Conservation (phyloP, 768 basidiomycete species). For the Kwoniella dejecticola region DNA sequence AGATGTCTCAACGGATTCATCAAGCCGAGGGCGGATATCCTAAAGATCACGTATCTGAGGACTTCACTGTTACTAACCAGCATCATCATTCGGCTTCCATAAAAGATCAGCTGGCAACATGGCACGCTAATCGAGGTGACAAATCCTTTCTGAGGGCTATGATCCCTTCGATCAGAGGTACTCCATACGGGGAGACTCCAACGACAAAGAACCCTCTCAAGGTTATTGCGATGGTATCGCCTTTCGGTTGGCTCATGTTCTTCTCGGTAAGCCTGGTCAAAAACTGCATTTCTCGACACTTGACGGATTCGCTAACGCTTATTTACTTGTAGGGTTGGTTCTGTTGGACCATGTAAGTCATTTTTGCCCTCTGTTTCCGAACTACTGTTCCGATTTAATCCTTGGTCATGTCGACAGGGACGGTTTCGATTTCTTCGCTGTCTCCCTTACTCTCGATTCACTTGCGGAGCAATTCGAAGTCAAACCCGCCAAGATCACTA, state of each 20-base stretch:
- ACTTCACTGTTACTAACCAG: neutral
- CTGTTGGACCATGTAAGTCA: conserved; percentile 68
- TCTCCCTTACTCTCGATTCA: conserved; percentile 54
- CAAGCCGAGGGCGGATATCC: conserved; percentile 10
- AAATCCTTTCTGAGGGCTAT: conserved; percentile 36
- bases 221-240: conserved; percentile 42
- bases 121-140: conserved; percentile 45
- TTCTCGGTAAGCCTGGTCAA: conserved; percentile 33
- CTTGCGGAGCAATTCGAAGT: conserved; percentile 51
- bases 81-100: conserved; percentile 23
- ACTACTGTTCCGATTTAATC: too few species aligned
- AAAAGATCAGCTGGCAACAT: conserved; percentile 39
- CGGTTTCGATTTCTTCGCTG: conserved; percentile 83
- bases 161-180: conserved; percentile 32
- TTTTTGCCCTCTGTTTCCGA: too few species aligned
- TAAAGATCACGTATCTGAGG: conserved; percentile 11
- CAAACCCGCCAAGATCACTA: conserved; percentile 43
- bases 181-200: conserved; percentile 18
- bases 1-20: neutral
- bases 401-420: too few species aligned
- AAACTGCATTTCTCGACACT: too few species aligned
- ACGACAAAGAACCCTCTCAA: conserved; percentile 52
- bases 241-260: conserved; percentile 53
- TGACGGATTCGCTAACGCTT: too few species aligned
- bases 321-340: conserved; percentile 67